Evolutionary conservation across 805 yeast species (phyloP).

Genomic region (Isabelozyma pseudorhagii): DNA sequence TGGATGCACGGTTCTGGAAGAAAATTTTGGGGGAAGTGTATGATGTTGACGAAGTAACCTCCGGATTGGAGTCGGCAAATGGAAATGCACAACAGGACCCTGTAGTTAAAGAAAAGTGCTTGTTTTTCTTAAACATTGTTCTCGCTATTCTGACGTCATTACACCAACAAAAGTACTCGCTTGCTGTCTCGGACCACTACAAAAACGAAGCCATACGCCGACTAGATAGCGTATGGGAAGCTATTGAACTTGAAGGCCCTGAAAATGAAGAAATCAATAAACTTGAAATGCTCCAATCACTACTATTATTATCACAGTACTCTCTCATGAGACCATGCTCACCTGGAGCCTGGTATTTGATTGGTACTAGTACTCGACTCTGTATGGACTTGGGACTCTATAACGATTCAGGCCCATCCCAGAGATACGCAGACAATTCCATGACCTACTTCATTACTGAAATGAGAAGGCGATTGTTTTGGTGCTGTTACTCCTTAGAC

Average conservation of each 20-base stretch:
- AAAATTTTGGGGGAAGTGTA: background rate
- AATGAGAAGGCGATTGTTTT: constrained; percentile 42
- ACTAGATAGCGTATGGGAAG: constrained; percentile 9
- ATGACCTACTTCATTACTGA: constrained; percentile 1
- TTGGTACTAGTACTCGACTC: constrained; percentile 11
- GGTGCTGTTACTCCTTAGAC: constrained; percentile 81
- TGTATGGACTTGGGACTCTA: constrained; percentile 12
- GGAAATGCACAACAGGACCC: background rate
- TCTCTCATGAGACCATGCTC: constrained; percentile 14
- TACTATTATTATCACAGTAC: constrained; percentile 12
- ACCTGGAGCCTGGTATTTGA: constrained; percentile 16
- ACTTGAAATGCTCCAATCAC: constrained; percentile 12
- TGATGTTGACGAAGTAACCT: background rate
- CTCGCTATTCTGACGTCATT: constrained; percentile 13
- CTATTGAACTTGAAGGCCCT: background rate
- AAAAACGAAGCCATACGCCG: constrained; percentile 7
- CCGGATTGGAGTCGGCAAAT: too few species aligned
- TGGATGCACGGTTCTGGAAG: constrained; percentile 2
- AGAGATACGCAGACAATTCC: background rate
- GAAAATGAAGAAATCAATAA: constrained; percentile 3
- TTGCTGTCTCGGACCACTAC: constrained; percentile 5
- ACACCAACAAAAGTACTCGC: constrained; percentile 10
- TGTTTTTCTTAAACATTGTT: constrained; percentile 11
- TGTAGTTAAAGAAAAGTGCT: constrained; percentile 2
- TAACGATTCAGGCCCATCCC: background rate